phyloP scores from a whole-genome alignment of 371 early-diverging fungal genomes.

The Actinomortierella wolfii region DNA sequence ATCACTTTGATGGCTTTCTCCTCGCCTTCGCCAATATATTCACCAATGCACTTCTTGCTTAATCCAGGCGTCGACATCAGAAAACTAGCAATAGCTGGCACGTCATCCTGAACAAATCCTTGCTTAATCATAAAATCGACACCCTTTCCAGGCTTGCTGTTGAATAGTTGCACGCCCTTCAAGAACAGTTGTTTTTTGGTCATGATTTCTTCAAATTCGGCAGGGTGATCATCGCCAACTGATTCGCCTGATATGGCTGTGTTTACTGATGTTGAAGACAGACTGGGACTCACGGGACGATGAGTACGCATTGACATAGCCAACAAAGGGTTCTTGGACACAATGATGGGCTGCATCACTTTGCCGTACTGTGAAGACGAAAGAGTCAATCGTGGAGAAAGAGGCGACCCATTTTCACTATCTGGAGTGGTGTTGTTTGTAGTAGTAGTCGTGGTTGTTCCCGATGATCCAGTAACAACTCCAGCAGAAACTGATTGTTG shows the following conservation, averaged over 20 bases:
- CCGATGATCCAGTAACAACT: no score
- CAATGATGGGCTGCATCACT: constrained; percentile 46
- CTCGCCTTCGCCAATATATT: constrained; percentile 80
- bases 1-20: constrained; percentile 72
- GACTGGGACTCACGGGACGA: constrained; percentile 17
- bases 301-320: constrained; percentile 47
- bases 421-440: constrained; percentile 45
- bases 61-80: constrained; percentile 66
- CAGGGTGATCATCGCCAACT: constrained; percentile 64
- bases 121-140: constrained; percentile 66
- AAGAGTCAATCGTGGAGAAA: constrained; percentile 52
- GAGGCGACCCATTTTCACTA: constrained; percentile 52
- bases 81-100: constrained; percentile 62
- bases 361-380: constrained; percentile 54
- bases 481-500: background rate
- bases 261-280: constrained; percentile 37
- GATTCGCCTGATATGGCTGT: constrained; percentile 38
- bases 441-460: no score
- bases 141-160: constrained; percentile 76
- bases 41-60: constrained; percentile 75
- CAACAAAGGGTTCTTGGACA: constrained; percentile 48
- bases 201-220: constrained; percentile 66
- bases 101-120: constrained; percentile 59
- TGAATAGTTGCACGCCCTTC: constrained; percentile 70
- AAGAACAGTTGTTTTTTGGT: constrained; percentile 64